Base-by-base conservation (phyloP, 1,139 yeast genomes). In the Saccharomyces pastorianus region DNA sequence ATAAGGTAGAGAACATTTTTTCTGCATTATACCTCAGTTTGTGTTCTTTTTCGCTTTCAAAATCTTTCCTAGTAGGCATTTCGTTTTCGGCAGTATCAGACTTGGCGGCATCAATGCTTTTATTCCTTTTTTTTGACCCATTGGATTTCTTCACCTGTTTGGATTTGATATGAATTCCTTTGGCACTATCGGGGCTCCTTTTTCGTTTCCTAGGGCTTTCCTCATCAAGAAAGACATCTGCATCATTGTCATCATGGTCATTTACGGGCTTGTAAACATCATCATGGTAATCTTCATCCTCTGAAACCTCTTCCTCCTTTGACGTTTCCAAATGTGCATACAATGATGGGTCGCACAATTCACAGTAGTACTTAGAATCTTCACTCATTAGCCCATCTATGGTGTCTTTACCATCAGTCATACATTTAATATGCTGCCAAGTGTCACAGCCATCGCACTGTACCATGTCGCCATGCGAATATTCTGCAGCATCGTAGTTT, bases 361-460 rank as follows among this genome's bases (percentile, higher is more conserved):
- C 75, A 67, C 88, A 83, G 28, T 62, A 59, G 63, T 83, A 83
- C 31, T 68, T 66, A 8, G 76, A 76, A 0, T 84, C 83, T 1
- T 76, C 46, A 26, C 51, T 51, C 46, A 59, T 41, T 41, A 57
- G 49, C 8, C 48, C 47, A 25, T 32, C 27, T 14, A 23, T 17
- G 47, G 20, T n/a, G 20, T 51, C 57, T 23, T 69, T 67, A 62
- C 77, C 70, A 62, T 76, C 68, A 49, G 87, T 79, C 79, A 87
- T 79, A 69, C 96, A 89, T 54, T 71, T 74, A 38, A 84, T 81
- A 67, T 89, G 96, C 66, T 89, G 96, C 96, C 96, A 89, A 11
- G 89, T 82, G 53, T 77, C 71, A 67, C 96, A 89, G 25, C 72
- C 65, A 54, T 86, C 96, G 70, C 96, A 89, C 65, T 85, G 88